Evolutionary conservation across 805 yeast species (phyloP), one percentile per base, ranked within the genome.

Genomic region (Candida ficus): DNA sequence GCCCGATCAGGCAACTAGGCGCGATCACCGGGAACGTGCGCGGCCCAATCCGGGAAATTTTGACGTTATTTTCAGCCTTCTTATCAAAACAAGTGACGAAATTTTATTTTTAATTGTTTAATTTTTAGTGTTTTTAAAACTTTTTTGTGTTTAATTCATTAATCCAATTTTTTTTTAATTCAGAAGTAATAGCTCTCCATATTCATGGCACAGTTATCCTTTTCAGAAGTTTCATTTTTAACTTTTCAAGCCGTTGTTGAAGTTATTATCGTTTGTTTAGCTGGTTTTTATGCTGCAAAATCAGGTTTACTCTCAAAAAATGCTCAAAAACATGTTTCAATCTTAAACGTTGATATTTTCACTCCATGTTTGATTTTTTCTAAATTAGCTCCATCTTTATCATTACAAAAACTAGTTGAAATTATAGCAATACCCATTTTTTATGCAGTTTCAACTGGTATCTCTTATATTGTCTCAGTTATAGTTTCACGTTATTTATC

Each of bases 321-420:
- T 31, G 87, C 83, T n/a, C 95, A 89, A 53, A 87, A 85, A 57
- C 71, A 76, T 32, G 72, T 91, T 17, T 80, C 93, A 5, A 67
- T 73, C 42, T 70, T 91, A 39, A 91, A 91, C 57, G 97, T 93
- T 28, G 91, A 87, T 63, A 66, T 91, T 38, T 91, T 93, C 68
- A 93, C 98, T 17, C 98, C 99, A 7, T 90, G 96, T 52, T 76
- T 91, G 69, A 89, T 91, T 52, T 93, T 91, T 63, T 75, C 87
- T 49, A 93, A 93, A 60, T 68, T 79, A 54, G 84, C 82, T 1
- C 71, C 76, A 18, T 67, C 78, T 10, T 65, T 93, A 35, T 81
- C 93, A 6, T 62, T 90, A 45, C 71, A 79, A 49, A 90, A 88
- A 55, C 73, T 93, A 54, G 57, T 81, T 30, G 97, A 91, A 56